These are phyloP conservation scores for Sphaerostilbella broomeana DNA, from an alignment of 2,329 filamentous ascomycete species.

Conservation along the genomic window DNA sequence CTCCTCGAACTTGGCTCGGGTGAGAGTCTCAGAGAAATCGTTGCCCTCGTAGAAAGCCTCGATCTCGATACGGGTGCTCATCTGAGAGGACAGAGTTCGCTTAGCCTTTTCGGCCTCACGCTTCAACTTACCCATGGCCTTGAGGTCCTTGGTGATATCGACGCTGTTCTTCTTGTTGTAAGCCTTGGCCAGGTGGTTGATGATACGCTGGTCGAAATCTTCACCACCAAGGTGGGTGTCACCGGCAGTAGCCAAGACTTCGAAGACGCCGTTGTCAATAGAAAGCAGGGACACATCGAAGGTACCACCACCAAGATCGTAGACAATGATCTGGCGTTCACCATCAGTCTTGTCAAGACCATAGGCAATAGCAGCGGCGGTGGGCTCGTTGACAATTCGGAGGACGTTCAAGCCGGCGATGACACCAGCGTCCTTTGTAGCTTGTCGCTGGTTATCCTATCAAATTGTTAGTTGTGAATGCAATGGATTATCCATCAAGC, in stretches of 20 bases:
- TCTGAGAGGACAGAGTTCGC: slow-evolving; percentile 91
- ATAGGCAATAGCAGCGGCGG: slow-evolving; percentile 90
- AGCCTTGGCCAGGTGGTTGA: slow-evolving; percentile 90
- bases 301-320: slow-evolving; percentile 90
- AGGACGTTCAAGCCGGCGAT: slow-evolving; percentile 93
- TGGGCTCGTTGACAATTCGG: slow-evolving; percentile 94
- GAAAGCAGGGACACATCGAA: slow-evolving; percentile 92
- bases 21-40: slow-evolving; percentile 97
- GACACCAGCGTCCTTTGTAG: slow-evolving; percentile 88
- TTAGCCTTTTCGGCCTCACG: slow-evolving; percentile 99
- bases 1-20: slow-evolving; percentile 98
- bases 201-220: slow-evolving; percentile 97
- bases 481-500: neutral
- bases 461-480: slow-evolving; percentile 19
- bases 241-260: slow-evolving; percentile 90
- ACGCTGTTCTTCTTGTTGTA: slow-evolving; percentile 98
- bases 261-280: slow-evolving; percentile 87
- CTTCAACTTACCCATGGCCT: slow-evolving; percentile 99
- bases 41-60: slow-evolving; percentile 95
- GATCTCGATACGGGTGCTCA: slow-evolving; percentile 90
- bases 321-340: slow-evolving; percentile 85
- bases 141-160: slow-evolving; percentile 87
- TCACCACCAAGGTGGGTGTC: slow-evolving; percentile 97
- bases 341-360: slow-evolving; percentile 80
- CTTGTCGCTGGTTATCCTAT: slow-evolving; percentile 84